Base-by-base conservation (phyloP, 1,284 basidiomycete genomes). In the Phlebopus sp. region DNA sequence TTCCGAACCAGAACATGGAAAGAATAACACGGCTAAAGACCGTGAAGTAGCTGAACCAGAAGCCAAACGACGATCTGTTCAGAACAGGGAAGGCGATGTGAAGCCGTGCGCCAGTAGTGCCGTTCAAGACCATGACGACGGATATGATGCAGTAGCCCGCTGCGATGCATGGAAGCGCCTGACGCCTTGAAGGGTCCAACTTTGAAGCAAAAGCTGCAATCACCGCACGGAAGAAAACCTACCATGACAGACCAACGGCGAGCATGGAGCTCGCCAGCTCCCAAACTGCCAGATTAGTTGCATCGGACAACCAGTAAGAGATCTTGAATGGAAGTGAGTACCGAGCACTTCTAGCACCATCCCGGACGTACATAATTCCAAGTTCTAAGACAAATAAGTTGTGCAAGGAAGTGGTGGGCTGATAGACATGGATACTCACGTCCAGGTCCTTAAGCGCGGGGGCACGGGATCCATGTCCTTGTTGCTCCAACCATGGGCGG, bases 401-500 rank as follows among this genome's bases (percentile, higher is more conserved):
- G 31, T 38, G 25, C 39, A 18, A 32, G 11, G 2, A 14, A 8
- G 15, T 10, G 37, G 14, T 9, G 14, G 4, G n/a, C 17, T 46
- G 21, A 14, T 6, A 42, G 40, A 32, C 6, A 19, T 41, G 11
- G 18, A 4, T 9, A 51, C 60, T 54, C 43, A 64, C 19, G 75
- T 72, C 86, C 85, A 88, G 7, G 82, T 86, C 44, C 84, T 66
- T 37, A 68, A 54, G 36, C 77, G 61, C 1, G 67, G 71, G 23
- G 82, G 81, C 8, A 85, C 82, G 3, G 84, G 84, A 55, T 87
- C 85, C 80, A 86, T 85, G 59, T 88, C 84, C 58, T 77, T 77
- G 66, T 89, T 89, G 54, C 79, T 84, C 81, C 82, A 84, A 59
- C 72, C 68, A 56, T 68, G 63, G 40, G 59, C 69, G 7, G 80